Evolutionary conservation across 768 basidiomycete genomes (phyloP).

Genomic region (Lactifluus echinatus): DNA sequence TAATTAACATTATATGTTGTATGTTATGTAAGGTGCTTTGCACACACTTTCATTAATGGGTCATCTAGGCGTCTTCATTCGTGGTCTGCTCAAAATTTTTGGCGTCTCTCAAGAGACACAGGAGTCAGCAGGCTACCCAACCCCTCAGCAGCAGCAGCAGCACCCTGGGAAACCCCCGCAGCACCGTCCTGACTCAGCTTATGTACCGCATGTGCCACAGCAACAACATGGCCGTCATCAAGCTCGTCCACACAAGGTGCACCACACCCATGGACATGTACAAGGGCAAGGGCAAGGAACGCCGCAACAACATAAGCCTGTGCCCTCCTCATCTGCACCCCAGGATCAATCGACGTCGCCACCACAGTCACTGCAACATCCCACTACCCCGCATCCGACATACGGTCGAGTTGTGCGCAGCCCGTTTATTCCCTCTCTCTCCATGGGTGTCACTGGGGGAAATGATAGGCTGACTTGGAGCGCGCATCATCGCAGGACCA

Average conservation of each 20-base stretch:
- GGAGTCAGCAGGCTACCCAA: neutral
- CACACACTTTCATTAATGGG: neutral
- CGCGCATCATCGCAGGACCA: conserved; percentile 34
- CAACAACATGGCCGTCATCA: conserved; percentile 5
- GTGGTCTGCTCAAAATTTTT: conserved; percentile 4
- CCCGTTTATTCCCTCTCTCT: no score
- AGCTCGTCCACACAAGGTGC: conserved; percentile 21
- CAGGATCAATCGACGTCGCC: neutral
- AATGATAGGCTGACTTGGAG: no score
- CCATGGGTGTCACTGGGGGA: no score
- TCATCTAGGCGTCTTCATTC: neutral
- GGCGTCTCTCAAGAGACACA: neutral
- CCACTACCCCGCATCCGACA: neutral
- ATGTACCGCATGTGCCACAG: conserved; percentile 4
- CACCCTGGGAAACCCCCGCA: conserved; percentile 16
- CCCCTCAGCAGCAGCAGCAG: conserved; percentile 12
- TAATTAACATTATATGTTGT: no score
- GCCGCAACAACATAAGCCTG: no score
- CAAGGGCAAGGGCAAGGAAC: no score
- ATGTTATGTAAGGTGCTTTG: no score
- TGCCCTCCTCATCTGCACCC: neutral
- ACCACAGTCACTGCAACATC: neutral
- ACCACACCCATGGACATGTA: conserved; percentile 17
- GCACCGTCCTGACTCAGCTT: conserved; percentile 5
- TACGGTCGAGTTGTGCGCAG: conserved; percentile 18